A percentile compares a stretch with the other conserved stretches of the same genome.
Conservation (phyloP, 2,329 filamentous ascomycete species). For the Talaromyces amestolkiae region DNA sequence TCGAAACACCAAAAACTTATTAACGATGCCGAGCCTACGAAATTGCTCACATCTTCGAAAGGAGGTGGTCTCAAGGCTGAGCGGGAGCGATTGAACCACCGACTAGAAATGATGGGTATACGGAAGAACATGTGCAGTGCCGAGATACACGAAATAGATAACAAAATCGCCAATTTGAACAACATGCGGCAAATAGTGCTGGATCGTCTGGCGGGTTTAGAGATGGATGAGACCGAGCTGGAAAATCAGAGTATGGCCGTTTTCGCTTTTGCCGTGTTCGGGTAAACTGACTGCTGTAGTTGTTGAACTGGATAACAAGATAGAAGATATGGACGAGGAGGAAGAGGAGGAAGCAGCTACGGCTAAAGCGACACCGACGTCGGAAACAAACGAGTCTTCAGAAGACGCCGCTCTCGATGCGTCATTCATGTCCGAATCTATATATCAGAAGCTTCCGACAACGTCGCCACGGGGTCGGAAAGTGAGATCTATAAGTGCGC, state of each 20-base stretch:
- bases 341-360: slow-evolving; percentile 37
- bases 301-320: slow-evolving; percentile 58
- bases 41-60: slow-evolving; percentile 60
- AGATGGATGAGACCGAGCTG: slow-evolving; percentile 84
- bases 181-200: slow-evolving; percentile 91
- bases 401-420: slow-evolving; percentile 53
- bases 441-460: slow-evolving; percentile 88
- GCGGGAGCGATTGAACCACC: slow-evolving; percentile 74
- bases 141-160: slow-evolving; percentile 94
- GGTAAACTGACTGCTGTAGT: slow-evolving; percentile 36
- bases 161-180: slow-evolving; percentile 89
- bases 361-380: slow-evolving; percentile 38
- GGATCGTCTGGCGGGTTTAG: slow-evolving; percentile 77
- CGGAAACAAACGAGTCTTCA: slow-evolving; percentile 45
- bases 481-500: slow-evolving; percentile 43
- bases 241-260: slow-evolving; percentile 74
- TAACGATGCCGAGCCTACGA: slow-evolving; percentile 57
- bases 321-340: slow-evolving; percentile 56
- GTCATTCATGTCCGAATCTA: slow-evolving; percentile 94
- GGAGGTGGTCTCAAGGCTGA: slow-evolving; percentile 73
- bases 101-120: slow-evolving; percentile 85
- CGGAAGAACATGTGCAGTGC: slow-evolving; percentile 97
- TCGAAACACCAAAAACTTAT: slow-evolving; percentile 76
- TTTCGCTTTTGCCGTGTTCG: neutral
- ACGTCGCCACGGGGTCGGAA: slow-evolving; percentile 59